Base-by-base conservation (phyloP, 2,329 filamentous ascomycete species). In the Coniochaeta sp. region DNA sequence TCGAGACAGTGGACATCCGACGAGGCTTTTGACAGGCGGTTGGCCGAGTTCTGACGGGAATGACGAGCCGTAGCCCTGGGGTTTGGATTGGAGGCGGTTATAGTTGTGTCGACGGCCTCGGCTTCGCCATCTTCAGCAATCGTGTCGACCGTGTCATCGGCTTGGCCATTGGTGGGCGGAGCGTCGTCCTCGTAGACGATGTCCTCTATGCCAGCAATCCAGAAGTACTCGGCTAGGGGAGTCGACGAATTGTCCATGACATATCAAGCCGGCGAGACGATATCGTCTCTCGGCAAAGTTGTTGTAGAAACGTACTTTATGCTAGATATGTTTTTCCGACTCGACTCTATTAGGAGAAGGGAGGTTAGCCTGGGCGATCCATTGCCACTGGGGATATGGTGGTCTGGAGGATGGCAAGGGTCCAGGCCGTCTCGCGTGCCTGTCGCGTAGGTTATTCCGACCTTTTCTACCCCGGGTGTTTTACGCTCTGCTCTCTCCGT, bases 181-280 rank as follows among this genome's bases (percentile, higher is more conserved):
- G 69, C 73, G 67, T 76, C 71, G 65, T 88, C 86, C 63, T 84
- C 80, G 75, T 89, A 88, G 60, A 82, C 81, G 66, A 89, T 80
- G 62, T 84, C 83, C 73, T 89, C 86, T 74, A 89, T 80, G 68
- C 87, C 87, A 65, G 87, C 87, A 71, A 89, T 89, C 87, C 87
- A 89, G 74, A 89, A 89, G 76, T 89, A 89, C 73, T 89, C 87
- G 73, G 87, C 87, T 72, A 89, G 79, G 70, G 87, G 87, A 65
- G 80, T 81, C 64, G 85, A 86, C 62, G 84, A 79, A 75, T 73
- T 77, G 70, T 85, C 83, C 83, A 86, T 86, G 76, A 75, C 80
- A 77, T 66, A 64, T 61, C 58, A 67, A 57, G 55, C 55, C 22
- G 55, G 10, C 17, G 55, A 44, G 54, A 56, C 54, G 34, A 36